phyloP scores from a whole-genome alignment of 2,329 filamentous ascomycete genomes.

The Fusarium musae region DNA sequence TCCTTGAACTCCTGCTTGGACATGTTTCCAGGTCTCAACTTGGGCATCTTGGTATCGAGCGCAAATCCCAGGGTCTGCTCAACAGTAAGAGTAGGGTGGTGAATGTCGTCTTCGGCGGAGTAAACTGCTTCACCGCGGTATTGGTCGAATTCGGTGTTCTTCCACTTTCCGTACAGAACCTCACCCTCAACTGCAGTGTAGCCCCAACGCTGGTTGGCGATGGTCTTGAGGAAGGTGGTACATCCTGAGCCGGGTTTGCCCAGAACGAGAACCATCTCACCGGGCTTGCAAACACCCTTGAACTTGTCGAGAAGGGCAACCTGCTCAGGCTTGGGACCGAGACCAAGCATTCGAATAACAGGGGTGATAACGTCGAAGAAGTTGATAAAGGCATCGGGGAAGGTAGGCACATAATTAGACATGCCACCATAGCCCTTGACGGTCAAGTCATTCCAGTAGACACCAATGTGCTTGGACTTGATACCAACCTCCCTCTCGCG shows the following conservation, averaged over 20 bases:
- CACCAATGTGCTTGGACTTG: slow-evolving; percentile 81
- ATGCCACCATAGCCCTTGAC: slow-evolving; percentile 80
- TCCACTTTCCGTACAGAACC: slow-evolving; percentile 80
- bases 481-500: slow-evolving; percentile 83
- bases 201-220: slow-evolving; percentile 71
- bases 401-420: slow-evolving; percentile 78
- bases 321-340: slow-evolving; percentile 75
- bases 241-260: slow-evolving; percentile 80
- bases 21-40: slow-evolving; percentile 79
- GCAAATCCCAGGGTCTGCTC: slow-evolving; percentile 89
- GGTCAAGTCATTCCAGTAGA: slow-evolving; percentile 81
- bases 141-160: slow-evolving; percentile 74
- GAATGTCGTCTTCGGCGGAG: slow-evolving; percentile 82
- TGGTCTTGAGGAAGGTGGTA: slow-evolving; percentile 75
- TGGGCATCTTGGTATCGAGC: slow-evolving; percentile 84
- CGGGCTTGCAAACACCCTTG: slow-evolving; percentile 76
- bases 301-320: slow-evolving; percentile 80
- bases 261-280: slow-evolving; percentile 89
- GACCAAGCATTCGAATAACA: slow-evolving; percentile 69
- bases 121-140: slow-evolving; percentile 88
- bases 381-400: slow-evolving; percentile 79
- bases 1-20: slow-evolving; percentile 80
- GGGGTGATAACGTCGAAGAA: slow-evolving; percentile 82
- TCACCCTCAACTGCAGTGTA: slow-evolving; percentile 71
- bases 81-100: slow-evolving; percentile 86